phyloP scores from a whole-genome alignment of 352 stramenopile species.

The Globisporangium nagaii region DNA sequence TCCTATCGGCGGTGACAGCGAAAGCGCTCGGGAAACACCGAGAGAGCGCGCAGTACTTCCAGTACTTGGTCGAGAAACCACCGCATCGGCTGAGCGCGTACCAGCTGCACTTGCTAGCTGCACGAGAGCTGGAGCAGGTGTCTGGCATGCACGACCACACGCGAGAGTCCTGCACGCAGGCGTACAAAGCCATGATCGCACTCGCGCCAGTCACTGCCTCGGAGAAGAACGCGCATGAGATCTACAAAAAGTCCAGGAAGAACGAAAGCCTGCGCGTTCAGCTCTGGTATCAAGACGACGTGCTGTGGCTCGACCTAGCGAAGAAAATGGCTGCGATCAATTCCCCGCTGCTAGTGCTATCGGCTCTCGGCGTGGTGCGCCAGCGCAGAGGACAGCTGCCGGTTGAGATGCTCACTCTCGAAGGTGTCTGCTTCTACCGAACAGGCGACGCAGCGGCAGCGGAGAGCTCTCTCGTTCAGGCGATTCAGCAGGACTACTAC shows the following conservation, averaged over 20 bases:
- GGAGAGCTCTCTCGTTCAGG: constrained; percentile 22
- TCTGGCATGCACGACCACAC: constrained; percentile 33
- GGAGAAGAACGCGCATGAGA: constrained; percentile 46
- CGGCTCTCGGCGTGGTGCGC: constrained; percentile 21
- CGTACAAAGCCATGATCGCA: constrained; percentile 49
- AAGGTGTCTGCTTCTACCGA: constrained; percentile 36
- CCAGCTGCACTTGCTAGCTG: constrained; percentile 52
- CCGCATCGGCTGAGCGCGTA: constrained; percentile 44
- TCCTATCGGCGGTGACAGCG: constrained; percentile 56
- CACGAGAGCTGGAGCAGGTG: constrained; percentile 40
- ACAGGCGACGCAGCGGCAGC: constrained; percentile 24
- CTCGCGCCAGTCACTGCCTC: constrained; percentile 37
- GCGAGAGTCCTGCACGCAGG: constrained; percentile 42
- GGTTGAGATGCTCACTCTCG: constrained; percentile 31
- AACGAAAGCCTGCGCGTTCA: constrained; percentile 51
- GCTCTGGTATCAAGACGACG: constrained; percentile 47
- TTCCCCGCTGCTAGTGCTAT: constrained; percentile 36
- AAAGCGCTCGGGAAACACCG: constrained; percentile 41
- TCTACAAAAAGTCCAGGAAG: constrained; percentile 63
- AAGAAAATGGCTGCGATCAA: constrained; percentile 37
- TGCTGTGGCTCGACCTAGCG: constrained; percentile 59
- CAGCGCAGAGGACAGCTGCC: constrained; percentile 10
- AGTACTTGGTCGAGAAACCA: constrained; percentile 56
- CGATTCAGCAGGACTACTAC: constrained; percentile 37
- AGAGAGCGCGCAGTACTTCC: constrained; percentile 70